Base-by-base conservation (phyloP, 768 basidiomycete genomes). In the Podaxis carcinomalis region DNA sequence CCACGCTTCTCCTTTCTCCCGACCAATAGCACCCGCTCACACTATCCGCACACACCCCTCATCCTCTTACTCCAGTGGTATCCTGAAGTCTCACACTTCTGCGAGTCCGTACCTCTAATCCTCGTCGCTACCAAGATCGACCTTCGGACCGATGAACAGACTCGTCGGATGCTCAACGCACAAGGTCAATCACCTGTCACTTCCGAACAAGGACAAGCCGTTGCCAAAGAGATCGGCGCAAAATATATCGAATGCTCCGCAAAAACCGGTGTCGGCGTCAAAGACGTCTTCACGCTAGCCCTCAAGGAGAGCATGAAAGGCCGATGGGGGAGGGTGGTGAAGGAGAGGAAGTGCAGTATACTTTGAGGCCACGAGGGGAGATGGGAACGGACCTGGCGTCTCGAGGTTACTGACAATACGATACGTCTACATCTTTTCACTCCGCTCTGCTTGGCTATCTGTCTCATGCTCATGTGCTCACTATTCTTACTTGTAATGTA, bases 41-140 rank as follows among this genome's bases (percentile, higher is more conserved):
- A 9, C 44, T 44, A 13, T 7, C n/a, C 4, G 5, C 11, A 11
- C 44, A 32, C 28, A 4, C 49, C 23, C 37, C 9, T 4, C 39
- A 16, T 36, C 25, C 37, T 25, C 23, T 51, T 57, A 35, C 25
- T 44, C 39, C 69, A 95, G 93, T 95, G 95, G 95, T 88, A 88
- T 77, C 88, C 93, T 50, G 91, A 98, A 76, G 91, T 95, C 37
- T 86, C 90, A 35, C 94, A 95, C 70, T 95, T 95, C 71, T 95
- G 93, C 77, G 88, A 90, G 69, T 85, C 84, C 64, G 92, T 93
- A 2, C 94, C 96, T 2, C 78, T 95, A 63, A 88, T 98, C 68
- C 84, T 98, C 51, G 92, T 98, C 63, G 96, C 86, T 35, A 97
- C 95, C 7, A 98, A 99, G 78, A 92, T 82, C 25, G 96, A 99